phyloP scores from a whole-genome alignment of 2,329 filamentous ascomycete species.

The Neonectria coccinea region DNA sequence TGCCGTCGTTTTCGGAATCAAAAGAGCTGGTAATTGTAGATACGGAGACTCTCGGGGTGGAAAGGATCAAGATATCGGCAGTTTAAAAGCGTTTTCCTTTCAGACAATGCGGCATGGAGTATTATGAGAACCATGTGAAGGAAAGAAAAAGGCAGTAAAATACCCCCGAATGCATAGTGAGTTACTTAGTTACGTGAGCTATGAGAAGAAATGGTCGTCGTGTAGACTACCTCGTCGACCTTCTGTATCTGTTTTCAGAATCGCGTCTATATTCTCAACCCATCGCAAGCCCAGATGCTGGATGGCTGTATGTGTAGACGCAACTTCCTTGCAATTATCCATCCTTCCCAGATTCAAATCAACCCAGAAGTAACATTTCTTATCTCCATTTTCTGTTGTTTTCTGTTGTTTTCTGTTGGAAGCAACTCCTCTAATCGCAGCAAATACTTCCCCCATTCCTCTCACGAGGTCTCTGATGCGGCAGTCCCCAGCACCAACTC shows the following conservation, averaged over 20 bases:
- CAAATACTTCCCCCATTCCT: neutral
- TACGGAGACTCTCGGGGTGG: slow-evolving; percentile 83
- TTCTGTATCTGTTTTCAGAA: neutral
- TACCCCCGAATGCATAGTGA: slow-evolving; percentile 21
- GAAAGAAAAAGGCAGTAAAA: slow-evolving; percentile 9
- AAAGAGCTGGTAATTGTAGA: slow-evolving; percentile 87
- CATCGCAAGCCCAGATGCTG: neutral
- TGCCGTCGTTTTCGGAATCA: slow-evolving; percentile 84
- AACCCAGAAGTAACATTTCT: neutral
- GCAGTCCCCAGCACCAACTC: neutral
- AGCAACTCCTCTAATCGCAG: neutral
- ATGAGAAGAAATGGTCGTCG: neutral
- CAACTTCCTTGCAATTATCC: neutral
- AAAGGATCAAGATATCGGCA: slow-evolving; percentile 71
- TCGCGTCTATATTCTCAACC: neutral
- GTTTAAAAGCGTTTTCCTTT: slow-evolving; percentile 24
- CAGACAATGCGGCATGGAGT: neutral
- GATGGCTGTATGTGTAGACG: neutral
- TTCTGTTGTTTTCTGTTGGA: no score
- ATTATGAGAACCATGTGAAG: neutral
- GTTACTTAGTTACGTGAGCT: slow-evolving; percentile 3
- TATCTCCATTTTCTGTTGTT: no score
- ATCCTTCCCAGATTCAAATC: neutral
- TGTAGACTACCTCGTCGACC: neutral
- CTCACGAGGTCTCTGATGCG: neutral